Conservation (phyloP, 805 yeast species). For the Scheffersomyces amazonensis region DNA sequence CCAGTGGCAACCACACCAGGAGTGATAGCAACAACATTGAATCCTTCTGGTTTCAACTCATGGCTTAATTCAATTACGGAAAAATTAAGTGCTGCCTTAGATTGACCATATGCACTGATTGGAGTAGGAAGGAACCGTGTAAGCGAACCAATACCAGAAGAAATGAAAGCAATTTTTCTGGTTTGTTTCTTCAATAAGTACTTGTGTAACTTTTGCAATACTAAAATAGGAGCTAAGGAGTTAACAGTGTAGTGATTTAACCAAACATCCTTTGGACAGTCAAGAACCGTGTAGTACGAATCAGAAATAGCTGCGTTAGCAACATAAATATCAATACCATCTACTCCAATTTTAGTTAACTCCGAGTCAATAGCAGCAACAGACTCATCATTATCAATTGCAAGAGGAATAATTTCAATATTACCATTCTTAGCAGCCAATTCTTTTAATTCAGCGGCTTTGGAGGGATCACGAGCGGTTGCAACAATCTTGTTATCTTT, state of each 20-base stretch:
- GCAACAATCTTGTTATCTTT: slow-evolving; percentile 33
- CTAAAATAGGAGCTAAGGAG: background rate
- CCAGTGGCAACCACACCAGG: slow-evolving; percentile 41
- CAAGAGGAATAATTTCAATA: slow-evolving; percentile 11
- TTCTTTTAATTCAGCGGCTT: slow-evolving; percentile 14
- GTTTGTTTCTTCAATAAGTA: background rate
- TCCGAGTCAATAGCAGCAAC: slow-evolving; percentile 8
- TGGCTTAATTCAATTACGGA: slow-evolving; percentile 18
- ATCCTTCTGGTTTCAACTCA: slow-evolving; percentile 15
- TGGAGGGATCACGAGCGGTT: slow-evolving; percentile 32
- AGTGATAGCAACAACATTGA: slow-evolving; percentile 26
- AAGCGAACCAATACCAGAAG: background rate
- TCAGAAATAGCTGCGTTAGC: slow-evolving; percentile 27
- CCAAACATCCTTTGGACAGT: background rate
- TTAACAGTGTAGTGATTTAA: background rate
- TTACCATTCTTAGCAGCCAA: slow-evolving; percentile 8
- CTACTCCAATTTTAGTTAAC: slow-evolving; percentile 15
- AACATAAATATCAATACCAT: slow-evolving; percentile 33
- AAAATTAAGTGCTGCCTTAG: slow-evolving; percentile 37
- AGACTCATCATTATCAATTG: slow-evolving; percentile 15
- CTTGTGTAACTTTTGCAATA: background rate
- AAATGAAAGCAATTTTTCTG: background rate
- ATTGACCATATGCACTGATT: slow-evolving; percentile 25
- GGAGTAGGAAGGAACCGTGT: background rate
- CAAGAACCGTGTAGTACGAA: background rate